Evolutionary conservation across 2,329 filamentous ascomycete species (phyloP).

Genomic region (Trichoderma afroharzianum): DNA sequence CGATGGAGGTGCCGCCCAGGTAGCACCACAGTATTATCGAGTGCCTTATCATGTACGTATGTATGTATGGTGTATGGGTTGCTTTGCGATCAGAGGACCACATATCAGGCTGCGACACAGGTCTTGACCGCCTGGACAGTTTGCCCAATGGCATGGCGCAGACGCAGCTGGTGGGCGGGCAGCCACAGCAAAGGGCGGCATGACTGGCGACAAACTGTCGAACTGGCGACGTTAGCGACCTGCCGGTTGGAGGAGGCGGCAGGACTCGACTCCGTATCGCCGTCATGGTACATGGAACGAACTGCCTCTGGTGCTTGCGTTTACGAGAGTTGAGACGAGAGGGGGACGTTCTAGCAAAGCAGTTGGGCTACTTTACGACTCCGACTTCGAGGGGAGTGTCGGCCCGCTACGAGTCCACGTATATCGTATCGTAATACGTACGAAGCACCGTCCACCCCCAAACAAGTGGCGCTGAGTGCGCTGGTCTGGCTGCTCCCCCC

Average conservation of each 20-base stretch:
- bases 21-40: background rate
- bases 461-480: background rate
- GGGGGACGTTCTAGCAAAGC: background rate
- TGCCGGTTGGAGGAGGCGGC: conserved; percentile 1
- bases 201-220: background rate
- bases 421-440: background rate
- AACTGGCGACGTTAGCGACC: background rate
- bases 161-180: conserved; percentile 9
- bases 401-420: background rate
- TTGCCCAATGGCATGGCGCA: background rate
- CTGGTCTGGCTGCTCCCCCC: background rate
- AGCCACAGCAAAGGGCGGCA: background rate
- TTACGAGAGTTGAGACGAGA: background rate
- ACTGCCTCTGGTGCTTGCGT: background rate
- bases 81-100: background rate
- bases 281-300: background rate
- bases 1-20: background rate
- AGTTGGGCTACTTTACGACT: background rate
- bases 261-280: background rate
- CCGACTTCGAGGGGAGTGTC: background rate
- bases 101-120: conserved; percentile 10
- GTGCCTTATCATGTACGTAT: conserved; percentile 6
- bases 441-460: background rate
- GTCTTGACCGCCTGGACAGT: conserved; percentile 7
- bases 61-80: background rate